These are phyloP conservation scores for Nicotiana obtusifolia DNA, from an alignment of 257 asterid genomes.

Conservation along the genomic window DNA sequence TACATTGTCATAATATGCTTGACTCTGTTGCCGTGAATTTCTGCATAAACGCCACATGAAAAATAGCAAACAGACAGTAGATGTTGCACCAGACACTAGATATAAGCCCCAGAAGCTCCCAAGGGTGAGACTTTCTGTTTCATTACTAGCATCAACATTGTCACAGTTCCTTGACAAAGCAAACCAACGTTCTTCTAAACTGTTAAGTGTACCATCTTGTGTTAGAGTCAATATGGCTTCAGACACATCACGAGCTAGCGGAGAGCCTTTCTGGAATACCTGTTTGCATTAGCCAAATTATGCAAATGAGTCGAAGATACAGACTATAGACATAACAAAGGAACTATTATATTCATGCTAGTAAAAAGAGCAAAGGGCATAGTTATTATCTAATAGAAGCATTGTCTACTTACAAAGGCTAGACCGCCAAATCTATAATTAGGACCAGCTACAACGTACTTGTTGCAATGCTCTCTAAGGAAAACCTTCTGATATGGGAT, in stretches of 20 bases:
- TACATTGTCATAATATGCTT: background rate
- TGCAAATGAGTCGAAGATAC: background rate
- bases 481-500: constrained; percentile 34
- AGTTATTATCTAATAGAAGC: background rate
- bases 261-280: constrained; percentile 36
- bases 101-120: constrained; percentile 36
- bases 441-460: constrained; percentile 21
- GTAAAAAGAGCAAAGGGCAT: background rate
- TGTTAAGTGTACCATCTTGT: constrained; percentile 21
- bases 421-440: constrained; percentile 33
- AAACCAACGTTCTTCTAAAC: constrained; percentile 17
- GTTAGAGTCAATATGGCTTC: constrained; percentile 27
- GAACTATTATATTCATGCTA: background rate
- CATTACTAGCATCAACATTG: background rate
- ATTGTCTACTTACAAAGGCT: constrained; percentile 25
- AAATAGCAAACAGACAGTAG: constrained; percentile 25
- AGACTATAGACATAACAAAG: background rate
- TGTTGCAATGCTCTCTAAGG: constrained; percentile 23
- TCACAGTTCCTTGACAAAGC: constrained; percentile 19
- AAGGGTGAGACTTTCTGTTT: constrained; percentile 19
- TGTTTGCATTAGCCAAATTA: background rate
- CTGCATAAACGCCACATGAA: constrained; percentile 7
- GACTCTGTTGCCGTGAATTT: background rate
- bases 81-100: constrained; percentile 21
- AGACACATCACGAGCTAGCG: constrained; percentile 30